Base-by-base conservation (phyloP, 2,329 filamentous ascomycete genomes). In the Phymatotrichopsis omnivora region DNA sequence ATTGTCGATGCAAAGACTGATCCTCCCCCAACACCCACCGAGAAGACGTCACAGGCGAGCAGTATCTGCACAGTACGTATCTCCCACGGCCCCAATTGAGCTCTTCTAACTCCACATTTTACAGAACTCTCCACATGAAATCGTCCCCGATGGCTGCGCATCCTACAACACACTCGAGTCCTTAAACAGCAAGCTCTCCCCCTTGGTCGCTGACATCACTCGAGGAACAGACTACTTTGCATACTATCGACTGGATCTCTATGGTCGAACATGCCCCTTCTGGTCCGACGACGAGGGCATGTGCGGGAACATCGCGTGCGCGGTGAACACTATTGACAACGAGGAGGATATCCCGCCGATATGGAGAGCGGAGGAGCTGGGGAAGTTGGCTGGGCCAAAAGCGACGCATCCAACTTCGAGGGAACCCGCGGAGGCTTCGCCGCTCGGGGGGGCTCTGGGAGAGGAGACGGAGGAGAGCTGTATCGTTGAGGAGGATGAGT, bases 221-320 rank as follows among this genome's bases (percentile, higher is more conserved):
- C 76, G 76, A 57, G 78, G 82, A 42, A 93, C 89, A 63, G 91
- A 98, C 65, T 98, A 95, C 73, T 98, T 98, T 67, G 89, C 89
- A 42, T 86, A 96, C 66, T 98, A 96, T 68, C 81, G 91, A 47
- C 69, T 98, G 34, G 96, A 95, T 63, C 74, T 98, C 16, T 98
- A 85, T 66, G 82, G 93, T 65, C 94, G 91, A 65, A 78, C 76
- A 66, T 98, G 91, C 61, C 91, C 91, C 0, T 98, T 96, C 63
- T 98, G 91, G 89, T 76, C 80, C 61, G 91, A 98, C 63, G 80
- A 86, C 51, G 82, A 82, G 64, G 85, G 85, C 63, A 84, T 95
- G 73, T 98, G 91, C 65, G 91, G 87, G 55, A 98, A 98, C 66
- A 86, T 93, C 57, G 91, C 87, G 16, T 98, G 91, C 63, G 84